Conservation (phyloP, 2,329 filamentous ascomycete genomes). For the Pseudogymnoascus sp. region DNA sequence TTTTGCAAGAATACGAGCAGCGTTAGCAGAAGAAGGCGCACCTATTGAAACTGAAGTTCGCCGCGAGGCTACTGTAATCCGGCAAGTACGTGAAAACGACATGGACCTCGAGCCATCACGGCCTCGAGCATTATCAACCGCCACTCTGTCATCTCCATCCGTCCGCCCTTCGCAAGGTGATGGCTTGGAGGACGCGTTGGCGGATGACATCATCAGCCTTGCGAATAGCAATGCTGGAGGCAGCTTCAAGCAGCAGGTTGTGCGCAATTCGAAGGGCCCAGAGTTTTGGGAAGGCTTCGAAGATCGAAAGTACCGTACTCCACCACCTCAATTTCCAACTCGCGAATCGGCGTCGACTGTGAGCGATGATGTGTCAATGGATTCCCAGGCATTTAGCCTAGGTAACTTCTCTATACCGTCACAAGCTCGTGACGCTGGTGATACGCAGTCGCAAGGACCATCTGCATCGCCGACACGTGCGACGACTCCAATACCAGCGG, state of each 20-base stretch:
- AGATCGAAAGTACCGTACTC: conserved; percentile 50
- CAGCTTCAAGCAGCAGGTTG: conserved; percentile 67
- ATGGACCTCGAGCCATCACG: conserved; percentile 47
- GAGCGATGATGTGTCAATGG: conserved; percentile 66
- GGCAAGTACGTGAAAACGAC: conserved; percentile 88
- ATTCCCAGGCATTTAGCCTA: conserved; percentile 45
- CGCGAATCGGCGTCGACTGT: conserved; percentile 51
- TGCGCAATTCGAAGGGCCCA: conserved; percentile 62
- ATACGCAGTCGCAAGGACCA: conserved; percentile 13
- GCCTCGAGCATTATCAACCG: conserved; percentile 39
- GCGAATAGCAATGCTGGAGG: neutral
- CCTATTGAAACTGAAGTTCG: conserved; percentile 84
- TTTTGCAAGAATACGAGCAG: conserved; percentile 86
- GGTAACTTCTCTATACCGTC: conserved; percentile 8
- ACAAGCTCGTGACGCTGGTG: conserved; percentile 5
- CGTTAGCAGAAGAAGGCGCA: conserved; percentile 77
- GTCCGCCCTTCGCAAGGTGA: conserved; percentile 54
- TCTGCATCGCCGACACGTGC: conserved; percentile 25
- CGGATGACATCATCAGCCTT: conserved; percentile 53
- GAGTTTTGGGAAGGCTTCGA: conserved; percentile 77
- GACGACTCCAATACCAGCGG: conserved; percentile 37
- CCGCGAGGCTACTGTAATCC: conserved; percentile 89
- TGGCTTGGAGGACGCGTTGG: conserved; percentile 58
- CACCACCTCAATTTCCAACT: conserved; percentile 47
- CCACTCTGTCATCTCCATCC: conserved; percentile 61